phyloP scores from a whole-genome alignment of 352 stramenopile genomes.

The Pythium rishiriense region DNA sequence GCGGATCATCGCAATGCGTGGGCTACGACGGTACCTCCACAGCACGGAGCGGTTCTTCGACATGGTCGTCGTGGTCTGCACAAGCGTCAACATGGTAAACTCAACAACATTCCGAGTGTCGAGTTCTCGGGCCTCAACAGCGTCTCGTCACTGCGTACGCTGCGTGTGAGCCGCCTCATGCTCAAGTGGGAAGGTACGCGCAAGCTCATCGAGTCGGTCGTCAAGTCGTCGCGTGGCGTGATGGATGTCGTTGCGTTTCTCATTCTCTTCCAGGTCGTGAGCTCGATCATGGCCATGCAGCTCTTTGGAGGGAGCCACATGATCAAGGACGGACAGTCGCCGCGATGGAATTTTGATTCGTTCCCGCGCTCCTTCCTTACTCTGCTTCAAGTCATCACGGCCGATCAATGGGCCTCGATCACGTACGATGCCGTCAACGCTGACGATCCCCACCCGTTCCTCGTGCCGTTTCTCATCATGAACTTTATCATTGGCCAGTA shows the following conservation, averaged over 20 bases:
- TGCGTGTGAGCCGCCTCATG: constrained; percentile 73
- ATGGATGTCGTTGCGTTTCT: constrained; percentile 77
- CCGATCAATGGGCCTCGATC: constrained; percentile 77
- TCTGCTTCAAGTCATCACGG: constrained; percentile 76
- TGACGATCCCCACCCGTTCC: constrained; percentile 60
- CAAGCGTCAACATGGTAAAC: constrained; percentile 64
- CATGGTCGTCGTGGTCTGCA: constrained; percentile 69
- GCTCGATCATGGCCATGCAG: constrained; percentile 76
- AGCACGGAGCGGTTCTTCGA: constrained; percentile 75
- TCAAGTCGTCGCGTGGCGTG: constrained; percentile 79
- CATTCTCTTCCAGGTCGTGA: constrained; percentile 77
- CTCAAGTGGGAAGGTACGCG: constrained; percentile 80
- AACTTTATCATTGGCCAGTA: constrained; percentile 81
- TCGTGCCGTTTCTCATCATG: constrained; percentile 74
- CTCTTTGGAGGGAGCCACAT: constrained; percentile 66
- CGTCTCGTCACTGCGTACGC: constrained; percentile 64
- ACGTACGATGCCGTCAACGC: constrained; percentile 74
- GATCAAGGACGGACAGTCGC: constrained; percentile 38
- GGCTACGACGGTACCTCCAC: constrained; percentile 44
- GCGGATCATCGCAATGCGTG: constrained; percentile 59
- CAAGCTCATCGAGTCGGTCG: constrained; percentile 75
- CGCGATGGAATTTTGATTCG: constrained; percentile 82
- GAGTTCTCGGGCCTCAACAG: constrained; percentile 63
- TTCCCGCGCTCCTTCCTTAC: constrained; percentile 73
- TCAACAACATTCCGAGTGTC: constrained; percentile 56